These are phyloP conservation scores for Lactarius hengduanensis DNA, from an alignment of 768 basidiomycete species.

Conservation along the genomic window DNA sequence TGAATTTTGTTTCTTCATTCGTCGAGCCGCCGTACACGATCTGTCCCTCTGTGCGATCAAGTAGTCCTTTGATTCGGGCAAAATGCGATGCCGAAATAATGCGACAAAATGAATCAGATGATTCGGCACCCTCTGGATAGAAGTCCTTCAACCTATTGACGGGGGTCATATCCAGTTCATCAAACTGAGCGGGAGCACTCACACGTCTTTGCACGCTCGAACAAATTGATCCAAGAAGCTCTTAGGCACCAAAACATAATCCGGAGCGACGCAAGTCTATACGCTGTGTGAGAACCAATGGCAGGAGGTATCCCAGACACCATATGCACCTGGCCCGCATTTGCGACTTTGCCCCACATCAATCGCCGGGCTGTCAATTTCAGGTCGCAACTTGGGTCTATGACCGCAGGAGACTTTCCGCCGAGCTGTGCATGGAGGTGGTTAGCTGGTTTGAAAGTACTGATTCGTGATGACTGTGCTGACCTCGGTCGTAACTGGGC, in stretches of 20 bases:
- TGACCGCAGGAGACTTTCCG: constrained; percentile 73
- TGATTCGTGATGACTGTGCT: neutral
- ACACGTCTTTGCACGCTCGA: constrained; percentile 45
- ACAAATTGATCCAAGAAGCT: constrained; percentile 41
- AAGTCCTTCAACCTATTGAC: constrained; percentile 50
- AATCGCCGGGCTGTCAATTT: constrained; percentile 65
- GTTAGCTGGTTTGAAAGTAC: neutral
- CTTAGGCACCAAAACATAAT: constrained; percentile 49
- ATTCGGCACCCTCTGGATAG: constrained; percentile 48
- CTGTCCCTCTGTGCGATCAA: constrained; percentile 66
- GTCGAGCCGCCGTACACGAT: constrained; percentile 63
- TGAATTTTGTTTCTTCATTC: constrained; percentile 55
- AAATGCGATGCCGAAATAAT: constrained; percentile 56
- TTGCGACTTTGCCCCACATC: constrained; percentile 76
- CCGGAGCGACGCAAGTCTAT: constrained; percentile 69
- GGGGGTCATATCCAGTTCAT: neutral
- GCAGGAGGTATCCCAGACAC: neutral
- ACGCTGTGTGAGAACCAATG: neutral
- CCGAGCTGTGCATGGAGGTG: constrained; percentile 44
- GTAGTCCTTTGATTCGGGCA: constrained; percentile 55
- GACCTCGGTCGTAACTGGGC: constrained; percentile 62
- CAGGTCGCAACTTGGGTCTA: constrained; percentile 69
- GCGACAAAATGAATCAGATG: constrained; percentile 47
- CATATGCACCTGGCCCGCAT: constrained; percentile 53
- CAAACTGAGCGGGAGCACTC: constrained; percentile 26